Conservation (phyloP, 164 flowering plant genomes). For the Berberis thunbergii region DNA sequence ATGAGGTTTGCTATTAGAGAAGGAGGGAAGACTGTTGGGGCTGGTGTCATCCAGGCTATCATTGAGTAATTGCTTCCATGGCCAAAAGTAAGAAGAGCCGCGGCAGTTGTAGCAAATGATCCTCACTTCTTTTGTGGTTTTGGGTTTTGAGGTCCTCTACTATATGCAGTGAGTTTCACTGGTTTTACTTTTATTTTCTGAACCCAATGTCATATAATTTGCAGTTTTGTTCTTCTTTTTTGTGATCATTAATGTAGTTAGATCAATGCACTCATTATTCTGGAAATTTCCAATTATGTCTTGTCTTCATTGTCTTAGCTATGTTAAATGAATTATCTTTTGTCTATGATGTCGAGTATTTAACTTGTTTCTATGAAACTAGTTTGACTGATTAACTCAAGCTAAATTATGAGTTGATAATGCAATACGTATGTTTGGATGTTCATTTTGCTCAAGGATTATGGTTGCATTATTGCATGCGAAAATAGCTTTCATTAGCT, state of each 20-base stretch:
- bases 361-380: too few species aligned
- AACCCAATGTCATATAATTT: constrained; percentile 10
- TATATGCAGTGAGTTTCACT: constrained; percentile 9
- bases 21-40: constrained; percentile 38
- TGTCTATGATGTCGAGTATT: neutral
- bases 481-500: too few species aligned
- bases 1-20: constrained; percentile 40
- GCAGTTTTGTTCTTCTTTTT: constrained; percentile 9
- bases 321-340: neutral
- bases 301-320: neutral
- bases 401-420: too few species aligned
- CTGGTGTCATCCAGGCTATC: constrained; percentile 28
- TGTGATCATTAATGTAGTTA: constrained; percentile 7
- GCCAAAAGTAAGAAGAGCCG: neutral
- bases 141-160: constrained; percentile 6
- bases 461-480: too few species aligned
- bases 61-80: constrained; percentile 14
- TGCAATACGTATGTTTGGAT: too few species aligned
- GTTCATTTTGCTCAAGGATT: too few species aligned
- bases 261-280: constrained; percentile 8
- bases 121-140: neutral
- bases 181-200: constrained; percentile 5
- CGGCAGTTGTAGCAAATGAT: constrained; percentile 5
- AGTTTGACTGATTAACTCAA: too few species aligned
- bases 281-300: constrained; percentile 2